phyloP scores from a whole-genome alignment of 192 early-diverging fungal species.

The Podila horticola region DNA sequence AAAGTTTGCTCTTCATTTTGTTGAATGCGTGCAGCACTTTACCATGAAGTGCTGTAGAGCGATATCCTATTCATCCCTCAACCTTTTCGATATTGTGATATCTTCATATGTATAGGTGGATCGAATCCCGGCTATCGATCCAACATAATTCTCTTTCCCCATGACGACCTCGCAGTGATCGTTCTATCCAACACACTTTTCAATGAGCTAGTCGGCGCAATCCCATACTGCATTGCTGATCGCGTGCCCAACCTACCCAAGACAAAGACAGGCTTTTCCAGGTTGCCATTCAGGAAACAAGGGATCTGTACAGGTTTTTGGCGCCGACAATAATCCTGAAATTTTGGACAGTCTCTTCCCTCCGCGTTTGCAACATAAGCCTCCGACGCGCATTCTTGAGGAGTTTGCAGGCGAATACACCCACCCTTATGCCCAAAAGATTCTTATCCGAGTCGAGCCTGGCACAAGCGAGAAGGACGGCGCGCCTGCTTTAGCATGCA shows the following conservation, averaged over 20 bases:
- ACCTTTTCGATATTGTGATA: conserved; percentile 14
- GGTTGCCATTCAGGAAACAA: conserved; percentile 7
- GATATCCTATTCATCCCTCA: conserved; percentile 7
- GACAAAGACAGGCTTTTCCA: conserved; percentile 23
- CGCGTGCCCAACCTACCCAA: conserved; percentile 11
- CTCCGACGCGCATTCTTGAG: conserved; percentile 12
- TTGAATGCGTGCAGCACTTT: conserved; percentile 7
- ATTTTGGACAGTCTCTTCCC: conserved; percentile 9
- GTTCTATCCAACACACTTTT: conserved; percentile 8
- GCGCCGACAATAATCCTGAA: conserved; percentile 16
- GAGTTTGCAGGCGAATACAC: conserved; percentile 20
- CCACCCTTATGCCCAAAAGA: conserved; percentile 16
- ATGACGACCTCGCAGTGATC: conserved; percentile 21
- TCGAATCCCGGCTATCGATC: conserved; percentile 13
- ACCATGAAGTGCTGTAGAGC: conserved; percentile 9
- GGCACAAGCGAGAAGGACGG: conserved; percentile 5
- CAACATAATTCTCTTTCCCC: conserved; percentile 15
- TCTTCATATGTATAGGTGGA: conserved; percentile 6
- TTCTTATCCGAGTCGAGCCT: conserved; percentile 16
- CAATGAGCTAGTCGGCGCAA: not conserved
- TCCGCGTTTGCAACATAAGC: conserved; percentile 9
- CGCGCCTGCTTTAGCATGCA: conserved; percentile 12
- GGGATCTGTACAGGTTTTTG: conserved; percentile 18
- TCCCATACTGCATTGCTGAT: conserved; percentile 19
- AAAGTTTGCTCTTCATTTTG: conserved; percentile 9